Evolutionary conservation across 805 yeast genomes (phyloP).

Genomic region (Zygotorulaspora florentina): DNA sequence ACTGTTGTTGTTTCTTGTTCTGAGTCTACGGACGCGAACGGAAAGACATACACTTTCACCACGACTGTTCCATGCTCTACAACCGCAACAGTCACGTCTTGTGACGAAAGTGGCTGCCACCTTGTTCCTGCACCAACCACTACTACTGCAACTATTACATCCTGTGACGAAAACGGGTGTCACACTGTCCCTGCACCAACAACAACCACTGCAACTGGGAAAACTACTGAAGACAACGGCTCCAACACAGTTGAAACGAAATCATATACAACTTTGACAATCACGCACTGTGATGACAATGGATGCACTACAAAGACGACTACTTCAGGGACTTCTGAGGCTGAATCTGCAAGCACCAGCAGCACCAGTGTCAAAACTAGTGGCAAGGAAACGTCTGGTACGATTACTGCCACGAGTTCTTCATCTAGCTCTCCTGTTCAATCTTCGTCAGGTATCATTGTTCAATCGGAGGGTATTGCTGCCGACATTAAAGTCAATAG

Average conservation of each 20-base stretch:
- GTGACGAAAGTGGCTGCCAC: slow-evolving; percentile 3
- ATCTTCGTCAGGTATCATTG: neutral
- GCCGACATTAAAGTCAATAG: neutral
- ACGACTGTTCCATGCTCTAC: slow-evolving; percentile 6
- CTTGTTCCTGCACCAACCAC: slow-evolving; percentile 1
- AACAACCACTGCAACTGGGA: neutral
- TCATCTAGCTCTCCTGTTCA: neutral
- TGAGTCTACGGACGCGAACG: slow-evolving; percentile 3
- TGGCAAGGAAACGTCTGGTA: neutral
- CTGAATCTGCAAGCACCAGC: neutral
- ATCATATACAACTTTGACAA: neutral
- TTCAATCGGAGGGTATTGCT: slow-evolving; percentile 2
- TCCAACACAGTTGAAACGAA: neutral
- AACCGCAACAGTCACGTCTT: slow-evolving; percentile 2
- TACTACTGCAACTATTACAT: slow-evolving; percentile 2
- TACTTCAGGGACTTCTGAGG: neutral
- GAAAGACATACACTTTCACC: slow-evolving; percentile 2
- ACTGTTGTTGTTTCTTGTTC: slow-evolving; percentile 6
- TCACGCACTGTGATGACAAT: neutral
- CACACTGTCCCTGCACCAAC: neutral
- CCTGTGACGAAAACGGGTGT: slow-evolving; percentile 2
- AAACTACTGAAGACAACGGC: slow-evolving; percentile 1
- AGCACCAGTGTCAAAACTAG: neutral
- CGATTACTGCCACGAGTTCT: neutral
- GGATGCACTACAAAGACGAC: neutral